Conservation (phyloP, 75 land plant genomes). For the Gnetum montanum region DNA sequence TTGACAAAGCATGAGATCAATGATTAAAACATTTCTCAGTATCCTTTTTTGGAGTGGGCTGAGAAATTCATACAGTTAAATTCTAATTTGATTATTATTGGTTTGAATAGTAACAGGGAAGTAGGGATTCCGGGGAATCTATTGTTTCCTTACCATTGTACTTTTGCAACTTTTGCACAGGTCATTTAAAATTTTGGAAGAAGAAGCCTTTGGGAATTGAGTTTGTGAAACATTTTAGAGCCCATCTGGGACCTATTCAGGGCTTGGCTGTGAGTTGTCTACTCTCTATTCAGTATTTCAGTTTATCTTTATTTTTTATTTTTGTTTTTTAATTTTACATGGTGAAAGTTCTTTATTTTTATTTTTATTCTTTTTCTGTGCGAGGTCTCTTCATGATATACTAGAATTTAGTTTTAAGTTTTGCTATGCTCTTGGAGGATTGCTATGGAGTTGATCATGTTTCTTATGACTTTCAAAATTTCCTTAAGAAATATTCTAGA, state of each 20-base stretch:
- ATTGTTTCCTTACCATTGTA: too few relatives aligned
- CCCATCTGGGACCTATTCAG: slow-evolving; percentile 94
- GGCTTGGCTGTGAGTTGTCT: slow-evolving; percentile 80
- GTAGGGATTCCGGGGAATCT: too few relatives aligned
- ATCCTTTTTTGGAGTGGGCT: too few relatives aligned
- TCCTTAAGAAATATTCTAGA: too few relatives aligned
- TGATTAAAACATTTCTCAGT: too few relatives aligned
- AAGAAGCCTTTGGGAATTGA: slow-evolving; percentile 85
- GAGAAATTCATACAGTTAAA: too few relatives aligned
- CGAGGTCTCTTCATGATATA: slow-evolving; percentile 3
- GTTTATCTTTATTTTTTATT: background rate
- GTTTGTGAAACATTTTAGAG: slow-evolving; percentile 98
- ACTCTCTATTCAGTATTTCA: slow-evolving; percentile 1
- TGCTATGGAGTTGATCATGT: too few relatives aligned
- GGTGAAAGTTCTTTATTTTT: background rate
- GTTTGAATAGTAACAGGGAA: too few relatives aligned
- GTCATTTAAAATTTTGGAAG: slow-evolving; percentile 99
- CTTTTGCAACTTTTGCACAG: too few relatives aligned
- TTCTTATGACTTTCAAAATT: too few relatives aligned
- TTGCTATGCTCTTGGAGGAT: background rate
- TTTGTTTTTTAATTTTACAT: slow-evolving; percentile 2
- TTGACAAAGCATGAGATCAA: too few relatives aligned
- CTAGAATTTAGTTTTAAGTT: background rate
- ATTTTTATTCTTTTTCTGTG: background rate
- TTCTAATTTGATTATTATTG: too few relatives aligned